Evolutionary conservation across 2,329 filamentous ascomycete genomes (phyloP).

Genomic region (Tolypocladium endophyticum): DNA sequence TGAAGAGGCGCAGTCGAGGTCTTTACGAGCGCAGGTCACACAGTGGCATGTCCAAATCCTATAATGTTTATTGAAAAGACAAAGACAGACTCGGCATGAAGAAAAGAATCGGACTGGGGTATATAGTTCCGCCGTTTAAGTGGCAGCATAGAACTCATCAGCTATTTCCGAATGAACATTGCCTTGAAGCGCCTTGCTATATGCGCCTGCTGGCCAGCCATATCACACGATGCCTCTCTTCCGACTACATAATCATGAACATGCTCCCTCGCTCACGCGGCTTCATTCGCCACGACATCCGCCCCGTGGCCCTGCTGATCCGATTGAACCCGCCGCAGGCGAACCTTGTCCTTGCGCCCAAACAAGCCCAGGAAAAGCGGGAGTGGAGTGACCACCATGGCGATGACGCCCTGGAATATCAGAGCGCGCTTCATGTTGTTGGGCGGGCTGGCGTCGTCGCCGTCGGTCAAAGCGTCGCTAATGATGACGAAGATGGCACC

Average conservation of each 20-base stretch:
- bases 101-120: background rate
- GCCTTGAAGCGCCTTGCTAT: background rate
- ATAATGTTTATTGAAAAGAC: background rate
- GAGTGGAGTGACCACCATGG: constrained; percentile 52
- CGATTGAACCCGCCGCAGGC: constrained; percentile 37
- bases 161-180: background rate
- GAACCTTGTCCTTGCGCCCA: constrained; percentile 43
- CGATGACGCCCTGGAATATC: constrained; percentile 69
- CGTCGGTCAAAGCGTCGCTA: constrained; percentile 61
- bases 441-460: constrained; percentile 43
- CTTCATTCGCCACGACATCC: background rate
- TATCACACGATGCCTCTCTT: background rate
- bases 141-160: background rate
- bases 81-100: background rate
- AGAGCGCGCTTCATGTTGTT: constrained; percentile 64
- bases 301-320: constrained; percentile 20
- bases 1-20: background rate
- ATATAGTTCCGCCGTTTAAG: background rate
- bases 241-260: background rate
- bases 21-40: background rate
- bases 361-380: constrained; percentile 62
- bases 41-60: background rate
- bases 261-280: background rate
- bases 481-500: constrained; percentile 79
- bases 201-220: background rate